Evolutionary conservation across 768 basidiomycete species (phyloP), one percentile per base, ranked within the genome.

Genomic region (Suillus weaverae): DNA sequence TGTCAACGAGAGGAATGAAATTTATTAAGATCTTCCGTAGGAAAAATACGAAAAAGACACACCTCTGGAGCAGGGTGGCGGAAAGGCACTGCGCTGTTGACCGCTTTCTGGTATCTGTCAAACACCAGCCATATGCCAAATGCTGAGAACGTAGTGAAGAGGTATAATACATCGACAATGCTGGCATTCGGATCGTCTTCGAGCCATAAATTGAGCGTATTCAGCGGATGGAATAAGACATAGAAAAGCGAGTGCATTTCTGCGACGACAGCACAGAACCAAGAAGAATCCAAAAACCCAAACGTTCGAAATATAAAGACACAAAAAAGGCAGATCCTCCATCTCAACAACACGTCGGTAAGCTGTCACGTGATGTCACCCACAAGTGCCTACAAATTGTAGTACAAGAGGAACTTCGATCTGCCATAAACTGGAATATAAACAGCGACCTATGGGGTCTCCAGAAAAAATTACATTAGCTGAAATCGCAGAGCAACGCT

Each of bases 101-200:
- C 84, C 59, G 87, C 84, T 69, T 86, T 87, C 71, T 89, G 86
- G 75, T 92, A 89, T 48, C 91, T 86, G 77, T 86, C 80, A 69
- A 88, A 84, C 53, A 94, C 89, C 33, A 93, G 81, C 81, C 87
- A 93, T 66, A 94, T 92, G 50, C 92, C 91, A 64, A 90, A 80
- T 44, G 85, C 90, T 67, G 92, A 86, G 80, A 90, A 91, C 35
- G 87, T 72, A 2, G 88, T 83, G 32, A 92, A 79, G 38, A 87
- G 83, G 77, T 89, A 90, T 59, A 90, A 66, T 56, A 89, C 81
- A 76, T 90, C 89, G 61, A 87, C 76, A 16, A 84, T 79, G n/a
- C 74, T 74, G 69, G 81, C 76, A 68, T 79, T 84, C 39, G 78
- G 79, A 64, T 84, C 83, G 64, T 81, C 79, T 68, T 82, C 83